phyloP scores from a whole-genome alignment of 2,329 filamentous ascomycete species.

The Blastomyces emzantsi region DNA sequence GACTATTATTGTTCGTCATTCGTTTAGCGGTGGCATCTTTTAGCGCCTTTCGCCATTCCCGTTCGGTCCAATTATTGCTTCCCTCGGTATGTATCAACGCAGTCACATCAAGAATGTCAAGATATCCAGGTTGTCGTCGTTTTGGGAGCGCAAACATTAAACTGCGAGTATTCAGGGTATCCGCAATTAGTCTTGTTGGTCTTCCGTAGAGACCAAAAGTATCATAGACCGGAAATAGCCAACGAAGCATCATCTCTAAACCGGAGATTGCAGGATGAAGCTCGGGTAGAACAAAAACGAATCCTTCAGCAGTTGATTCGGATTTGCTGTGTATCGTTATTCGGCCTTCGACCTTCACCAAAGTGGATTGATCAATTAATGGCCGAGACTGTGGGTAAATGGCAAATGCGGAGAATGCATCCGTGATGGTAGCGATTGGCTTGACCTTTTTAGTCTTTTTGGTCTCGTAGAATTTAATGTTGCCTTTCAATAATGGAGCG shows the following conservation, averaged over 20 bases:
- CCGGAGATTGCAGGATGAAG: slow-evolving; percentile 82
- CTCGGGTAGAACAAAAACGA: slow-evolving; percentile 97
- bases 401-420: slow-evolving; percentile 86
- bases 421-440: slow-evolving; percentile 84
- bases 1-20: slow-evolving; percentile 35
- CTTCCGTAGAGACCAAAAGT: slow-evolving; percentile 87
- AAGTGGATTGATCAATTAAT: slow-evolving; percentile 84
- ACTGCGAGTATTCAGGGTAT: slow-evolving; percentile 74
- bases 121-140: slow-evolving; percentile 76
- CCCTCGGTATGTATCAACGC: slow-evolving; percentile 69
- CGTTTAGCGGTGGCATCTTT: slow-evolving; percentile 68
- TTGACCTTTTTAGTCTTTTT: slow-evolving; percentile 87
- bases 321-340: slow-evolving; percentile 79
- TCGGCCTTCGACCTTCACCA: slow-evolving; percentile 86
- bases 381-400: slow-evolving; percentile 94
- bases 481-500: slow-evolving; percentile 63
- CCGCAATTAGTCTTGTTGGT: slow-evolving; percentile 75
- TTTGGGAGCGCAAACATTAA: slow-evolving; percentile 98
- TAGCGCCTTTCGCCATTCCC: slow-evolving; percentile 79
- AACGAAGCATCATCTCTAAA: slow-evolving; percentile 91
- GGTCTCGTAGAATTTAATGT: slow-evolving; percentile 91
- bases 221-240: slow-evolving; percentile 89
- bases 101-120: slow-evolving; percentile 80
- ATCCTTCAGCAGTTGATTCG: slow-evolving; percentile 61
- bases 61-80: slow-evolving; percentile 69